A percentile compares a stretch with the other conserved stretches of the same genome.
These are phyloP conservation scores for Fusarium algeriense DNA, from an alignment of 2,329 filamentous ascomycete species.

Conservation along the genomic window DNA sequence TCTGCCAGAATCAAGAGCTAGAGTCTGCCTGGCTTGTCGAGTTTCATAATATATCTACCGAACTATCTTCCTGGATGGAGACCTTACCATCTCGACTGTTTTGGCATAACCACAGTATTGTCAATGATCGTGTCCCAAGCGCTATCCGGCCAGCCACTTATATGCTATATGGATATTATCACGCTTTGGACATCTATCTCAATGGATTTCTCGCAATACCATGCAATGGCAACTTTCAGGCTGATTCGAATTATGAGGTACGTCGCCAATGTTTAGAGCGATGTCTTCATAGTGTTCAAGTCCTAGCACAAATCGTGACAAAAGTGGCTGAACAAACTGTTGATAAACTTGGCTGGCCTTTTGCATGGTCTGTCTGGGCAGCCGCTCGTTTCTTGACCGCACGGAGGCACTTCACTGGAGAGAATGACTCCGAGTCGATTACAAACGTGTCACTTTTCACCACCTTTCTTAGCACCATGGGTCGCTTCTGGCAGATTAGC, in stretches of 20 bases:
- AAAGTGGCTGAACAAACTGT: neutral
- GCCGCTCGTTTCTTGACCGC: neutral
- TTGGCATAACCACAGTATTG: neutral
- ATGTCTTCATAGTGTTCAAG: neutral
- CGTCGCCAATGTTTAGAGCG: neutral
- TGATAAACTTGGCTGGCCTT: neutral
- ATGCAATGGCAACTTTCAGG: neutral
- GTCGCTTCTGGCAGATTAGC: constrained; percentile 1
- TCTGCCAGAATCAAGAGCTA: neutral
- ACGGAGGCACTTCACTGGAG: accelerated
- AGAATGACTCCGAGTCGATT: accelerated
- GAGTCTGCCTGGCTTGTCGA: neutral
- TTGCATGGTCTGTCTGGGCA: neutral
- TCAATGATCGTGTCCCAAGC: neutral
- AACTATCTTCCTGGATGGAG: neutral
- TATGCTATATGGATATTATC: neutral
- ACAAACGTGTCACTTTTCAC: neutral
- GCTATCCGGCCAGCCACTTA: neutral
- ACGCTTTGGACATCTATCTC: neutral
- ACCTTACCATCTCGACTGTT: neutral
- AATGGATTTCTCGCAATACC: neutral
- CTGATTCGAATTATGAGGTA: neutral
- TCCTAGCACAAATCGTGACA: neutral
- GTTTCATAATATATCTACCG: neutral
- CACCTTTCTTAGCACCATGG: neutral